Evolutionary conservation across 139 green algal genomes (phyloP).

Genomic region (Chlorella vulgaris): DNA sequence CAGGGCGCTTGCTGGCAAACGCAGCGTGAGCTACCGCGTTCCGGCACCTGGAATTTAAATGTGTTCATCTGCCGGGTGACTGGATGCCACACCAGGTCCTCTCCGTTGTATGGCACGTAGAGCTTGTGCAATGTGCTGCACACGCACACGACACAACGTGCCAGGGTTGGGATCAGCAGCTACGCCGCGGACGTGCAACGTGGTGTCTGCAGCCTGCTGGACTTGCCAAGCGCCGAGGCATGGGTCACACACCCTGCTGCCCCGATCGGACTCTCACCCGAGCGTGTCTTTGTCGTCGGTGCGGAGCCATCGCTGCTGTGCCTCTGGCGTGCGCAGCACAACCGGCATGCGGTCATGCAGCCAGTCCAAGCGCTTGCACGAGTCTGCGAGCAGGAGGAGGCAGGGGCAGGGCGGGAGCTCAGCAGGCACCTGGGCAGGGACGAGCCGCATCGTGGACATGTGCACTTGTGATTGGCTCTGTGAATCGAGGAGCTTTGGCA

Average conservation of each 20-base stretch:
- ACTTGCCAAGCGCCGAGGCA: too few species aligned
- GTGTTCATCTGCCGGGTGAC: slow-evolving; percentile 51
- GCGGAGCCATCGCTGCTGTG: slow-evolving; percentile 53
- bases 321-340: slow-evolving; percentile 56
- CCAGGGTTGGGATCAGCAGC: too few species aligned
- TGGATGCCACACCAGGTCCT: slow-evolving; percentile 71
- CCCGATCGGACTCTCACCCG: slow-evolving; percentile 11
- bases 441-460: too few species aligned
- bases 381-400: slow-evolving; percentile 29
- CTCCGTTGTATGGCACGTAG: slow-evolving; percentile 59
- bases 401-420: neutral
- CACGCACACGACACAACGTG: neutral
- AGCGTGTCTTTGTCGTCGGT: slow-evolving; percentile 1
- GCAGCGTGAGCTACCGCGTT: too few species aligned
- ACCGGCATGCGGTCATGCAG: slow-evolving; percentile 89
- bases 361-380: slow-evolving; percentile 59
- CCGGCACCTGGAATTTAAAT: slow-evolving; percentile 9
- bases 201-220: neutral
- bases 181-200: too few species aligned
- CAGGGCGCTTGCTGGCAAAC: too few species aligned
- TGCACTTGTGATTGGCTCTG: too few species aligned
- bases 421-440: neutral
- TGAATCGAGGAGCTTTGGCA: too few species aligned
- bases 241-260: neutral
- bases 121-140: slow-evolving; percentile 38